phyloP scores from a whole-genome alignment of 2,329 filamentous ascomycete species.

The Intubia oerlemansii region DNA sequence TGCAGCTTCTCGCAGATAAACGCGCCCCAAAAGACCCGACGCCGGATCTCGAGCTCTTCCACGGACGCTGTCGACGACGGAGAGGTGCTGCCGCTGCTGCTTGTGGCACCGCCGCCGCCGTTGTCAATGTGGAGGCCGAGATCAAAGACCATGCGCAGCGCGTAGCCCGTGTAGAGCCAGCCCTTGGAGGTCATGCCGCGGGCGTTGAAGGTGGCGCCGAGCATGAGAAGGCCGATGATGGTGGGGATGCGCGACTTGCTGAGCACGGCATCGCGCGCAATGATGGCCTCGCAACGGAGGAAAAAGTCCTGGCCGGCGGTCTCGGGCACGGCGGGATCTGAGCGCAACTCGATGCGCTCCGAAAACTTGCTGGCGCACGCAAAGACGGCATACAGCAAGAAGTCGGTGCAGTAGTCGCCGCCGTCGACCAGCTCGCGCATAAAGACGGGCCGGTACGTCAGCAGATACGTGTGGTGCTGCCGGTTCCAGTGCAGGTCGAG shows the following conservation, averaged over 20 bases:
- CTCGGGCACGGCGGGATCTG: constrained; percentile 5
- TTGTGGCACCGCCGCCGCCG: not conserved
- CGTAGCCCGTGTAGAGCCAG: constrained; percentile 19
- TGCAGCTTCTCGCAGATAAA: constrained; percentile 15
- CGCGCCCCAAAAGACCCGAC: constrained; percentile 15
- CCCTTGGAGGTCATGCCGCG: constrained; percentile 12
- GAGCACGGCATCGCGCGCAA: constrained; percentile 6
- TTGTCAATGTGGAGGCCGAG: constrained; percentile 14
- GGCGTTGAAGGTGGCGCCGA: constrained; percentile 11
- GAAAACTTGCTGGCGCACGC: constrained; percentile 12
- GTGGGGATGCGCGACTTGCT: constrained; percentile 10
- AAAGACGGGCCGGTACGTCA: constrained; percentile 17
- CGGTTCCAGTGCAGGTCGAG: constrained; percentile 18
- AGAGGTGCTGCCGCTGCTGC: constrained; percentile 10
- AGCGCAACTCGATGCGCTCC: constrained; percentile 8
- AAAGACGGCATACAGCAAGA: constrained; percentile 18
- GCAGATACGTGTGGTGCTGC: constrained; percentile 16
- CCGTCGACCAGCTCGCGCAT: constrained; percentile 15
- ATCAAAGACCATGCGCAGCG: constrained; percentile 17
- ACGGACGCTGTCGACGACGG: no score
- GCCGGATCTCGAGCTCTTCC: constrained; percentile 12
- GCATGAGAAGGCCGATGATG: constrained; percentile 10
- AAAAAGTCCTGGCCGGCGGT: constrained; percentile 10
- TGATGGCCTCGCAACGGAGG: constrained; percentile 10
- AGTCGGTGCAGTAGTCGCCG: constrained; percentile 16